Evolutionary conservation across 2,329 filamentous ascomycete genomes (phyloP), one percentile per base, ranked within the genome.

Genomic region (Verticillium albo-atrum): DNA sequence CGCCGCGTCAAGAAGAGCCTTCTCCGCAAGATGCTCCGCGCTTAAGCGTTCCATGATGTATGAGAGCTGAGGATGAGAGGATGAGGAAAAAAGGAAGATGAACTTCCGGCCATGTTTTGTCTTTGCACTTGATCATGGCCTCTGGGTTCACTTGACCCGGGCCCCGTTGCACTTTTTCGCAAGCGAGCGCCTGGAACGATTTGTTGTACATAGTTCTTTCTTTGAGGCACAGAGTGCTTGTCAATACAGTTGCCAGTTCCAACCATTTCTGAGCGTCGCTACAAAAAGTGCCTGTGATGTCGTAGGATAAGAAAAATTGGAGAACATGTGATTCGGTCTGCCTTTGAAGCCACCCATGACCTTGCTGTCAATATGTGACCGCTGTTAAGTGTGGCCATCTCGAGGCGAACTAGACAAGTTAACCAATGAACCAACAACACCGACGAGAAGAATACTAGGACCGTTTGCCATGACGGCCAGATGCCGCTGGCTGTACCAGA

Each of bases 1-100:
- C 34, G 34, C 54, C 54, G 54, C 54, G 54, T 56, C 54, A 56
- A 56, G 54, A 56, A 56, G 54, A 27, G 34, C 54, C 37, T 47
- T 25, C 37, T 37, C 35, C 34, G 34, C 35, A 56, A 37, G 54
- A 37, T 23, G 25, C 34, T 56, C 20, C 54, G 54, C 35, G 32
- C 42, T 4, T 56, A 56, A 56, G 54, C 12, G 14, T 5, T 26
- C 9, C 42, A 47, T 12, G 42, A 23, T 47, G 42, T 23, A 47
- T 23, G 42, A 47, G 42, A n/a, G n/a, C 25, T 7, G 20, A 47
- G 20, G 20, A 47, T 23, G n/a, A 23, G 6, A 17, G n/a, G n/a
- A n/a, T n/a, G 35, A 42, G 17, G 35, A 42, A 20, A 14, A 10
- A 14, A 32, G 7, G 34, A n/a, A 37, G 6, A 37, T 37, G 34